Percentiles rank a stretch among this genome's conserved stretches.
Conservation (phyloP, 1,284 basidiomycete genomes). For the Phylloboletellus chloephorus region DNA sequence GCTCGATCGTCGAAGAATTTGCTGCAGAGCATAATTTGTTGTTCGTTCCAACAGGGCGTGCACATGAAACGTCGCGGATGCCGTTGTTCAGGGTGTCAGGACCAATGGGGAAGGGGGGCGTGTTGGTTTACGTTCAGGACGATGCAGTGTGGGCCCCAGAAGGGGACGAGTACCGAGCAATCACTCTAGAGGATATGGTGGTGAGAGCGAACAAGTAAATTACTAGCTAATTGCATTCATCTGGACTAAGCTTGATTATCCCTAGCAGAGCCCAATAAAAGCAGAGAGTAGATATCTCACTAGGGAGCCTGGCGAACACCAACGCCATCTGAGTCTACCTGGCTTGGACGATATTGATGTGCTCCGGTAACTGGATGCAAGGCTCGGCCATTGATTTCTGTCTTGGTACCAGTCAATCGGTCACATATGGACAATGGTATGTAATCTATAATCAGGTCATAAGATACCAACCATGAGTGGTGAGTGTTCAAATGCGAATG, state of each 20-base stretch:
- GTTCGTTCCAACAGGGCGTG: conserved; percentile 80
- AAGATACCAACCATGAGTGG: conserved; percentile 31
- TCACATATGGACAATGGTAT: conserved; percentile 9
- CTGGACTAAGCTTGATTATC: too few relatives aligned
- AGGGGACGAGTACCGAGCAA: conserved; percentile 55
- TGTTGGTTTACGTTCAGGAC: conserved; percentile 80
- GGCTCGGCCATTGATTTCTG: not conserved
- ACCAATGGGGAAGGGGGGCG: conserved; percentile 78
- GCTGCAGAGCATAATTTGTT: conserved; percentile 81
- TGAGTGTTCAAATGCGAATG: conserved; percentile 21
- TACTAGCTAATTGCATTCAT: not conserved
- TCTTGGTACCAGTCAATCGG: not conserved
- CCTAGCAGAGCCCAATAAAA: too few relatives aligned
- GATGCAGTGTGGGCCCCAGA: conserved; percentile 80
- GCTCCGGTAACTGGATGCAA: too few relatives aligned
- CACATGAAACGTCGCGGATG: conserved; percentile 79
- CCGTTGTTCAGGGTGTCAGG: conserved; percentile 81
- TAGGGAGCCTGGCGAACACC: too few relatives aligned
- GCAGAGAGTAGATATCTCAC: too few relatives aligned
- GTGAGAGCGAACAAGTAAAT: conserved; percentile 44
- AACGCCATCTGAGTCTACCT: too few relatives aligned
- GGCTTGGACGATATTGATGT: not conserved
- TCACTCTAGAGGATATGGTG: conserved; percentile 67
- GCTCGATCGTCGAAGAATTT: conserved; percentile 83
- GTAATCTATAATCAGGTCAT: conserved; percentile 26